phyloP scores from a whole-genome alignment of 2,329 filamentous ascomycete species.

The Grosmannia serpens region DNA sequence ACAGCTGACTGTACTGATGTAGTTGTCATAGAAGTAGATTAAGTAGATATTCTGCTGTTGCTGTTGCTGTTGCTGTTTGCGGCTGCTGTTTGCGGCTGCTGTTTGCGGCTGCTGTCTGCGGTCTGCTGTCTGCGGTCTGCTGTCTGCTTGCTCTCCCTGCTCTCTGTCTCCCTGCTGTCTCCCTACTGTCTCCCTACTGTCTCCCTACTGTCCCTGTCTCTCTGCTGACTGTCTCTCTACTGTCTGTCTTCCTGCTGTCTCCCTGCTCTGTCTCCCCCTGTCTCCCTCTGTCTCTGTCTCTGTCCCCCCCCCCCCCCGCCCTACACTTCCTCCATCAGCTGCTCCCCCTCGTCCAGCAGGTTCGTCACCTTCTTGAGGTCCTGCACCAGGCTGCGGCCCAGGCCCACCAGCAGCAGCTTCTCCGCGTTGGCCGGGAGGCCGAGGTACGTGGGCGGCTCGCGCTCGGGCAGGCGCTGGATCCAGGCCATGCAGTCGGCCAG shows the following conservation, averaged over 20 bases:
- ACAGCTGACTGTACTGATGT: too few species aligned
- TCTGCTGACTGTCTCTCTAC: not conserved
- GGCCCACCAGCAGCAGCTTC: constrained; percentile 81
- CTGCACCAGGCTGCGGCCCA: constrained; percentile 72
- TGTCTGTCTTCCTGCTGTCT: not conserved
- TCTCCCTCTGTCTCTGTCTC: not conserved
- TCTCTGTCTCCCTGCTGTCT: too few species aligned
- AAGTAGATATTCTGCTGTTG: too few species aligned
- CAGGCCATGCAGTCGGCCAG: constrained; percentile 80
- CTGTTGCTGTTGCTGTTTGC: too few species aligned
- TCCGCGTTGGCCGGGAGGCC: constrained; percentile 92
- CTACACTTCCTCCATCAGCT: constrained; percentile 47
- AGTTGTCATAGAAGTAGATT: too few species aligned
- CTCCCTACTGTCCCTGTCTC: too few species aligned
- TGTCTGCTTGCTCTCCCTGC: too few species aligned
- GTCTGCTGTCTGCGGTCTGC: too few species aligned
- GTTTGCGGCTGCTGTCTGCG: too few species aligned
- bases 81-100: too few species aligned
- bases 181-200: too few species aligned
- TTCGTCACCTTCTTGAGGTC: constrained; percentile 79
- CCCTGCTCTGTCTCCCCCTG: not conserved
- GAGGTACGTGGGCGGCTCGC: constrained; percentile 90
- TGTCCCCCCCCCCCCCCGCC: not conserved
- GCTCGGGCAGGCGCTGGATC: constrained; percentile 86
- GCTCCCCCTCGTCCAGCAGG: constrained; percentile 87